Percentiles rank a stretch among this genome's conserved stretches.
Conservation (phyloP, 1,284 basidiomycete species). For the Vanrija humicola region DNA sequence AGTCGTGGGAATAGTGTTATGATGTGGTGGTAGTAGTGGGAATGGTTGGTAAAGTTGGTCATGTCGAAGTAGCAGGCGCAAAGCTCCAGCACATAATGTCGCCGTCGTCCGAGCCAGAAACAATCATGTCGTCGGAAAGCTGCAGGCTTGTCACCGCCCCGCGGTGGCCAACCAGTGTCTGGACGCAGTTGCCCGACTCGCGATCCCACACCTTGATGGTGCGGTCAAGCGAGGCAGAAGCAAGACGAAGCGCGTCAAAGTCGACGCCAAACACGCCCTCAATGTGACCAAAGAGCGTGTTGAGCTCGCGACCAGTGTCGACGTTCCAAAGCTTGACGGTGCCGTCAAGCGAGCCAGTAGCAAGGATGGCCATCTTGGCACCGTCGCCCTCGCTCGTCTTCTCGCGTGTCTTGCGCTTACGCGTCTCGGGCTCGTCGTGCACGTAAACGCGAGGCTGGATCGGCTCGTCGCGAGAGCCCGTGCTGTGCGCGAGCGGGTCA, state of each 20-base stretch:
- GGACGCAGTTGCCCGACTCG: slow-evolving; percentile 79
- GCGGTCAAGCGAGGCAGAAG: slow-evolving; percentile 73
- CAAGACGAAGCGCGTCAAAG: slow-evolving; percentile 84
- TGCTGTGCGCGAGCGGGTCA: slow-evolving; percentile 23
- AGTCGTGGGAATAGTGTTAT: neutral
- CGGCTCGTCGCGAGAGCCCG: slow-evolving; percentile 8
- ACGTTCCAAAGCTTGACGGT: slow-evolving; percentile 97
- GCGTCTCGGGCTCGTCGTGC: slow-evolving; percentile 19
- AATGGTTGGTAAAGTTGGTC: neutral
- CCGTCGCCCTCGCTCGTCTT: slow-evolving; percentile 21
- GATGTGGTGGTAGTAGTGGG: neutral
- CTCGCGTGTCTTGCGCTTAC: neutral
- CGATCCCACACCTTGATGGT: slow-evolving; percentile 74
- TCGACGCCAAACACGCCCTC: slow-evolving; percentile 97
- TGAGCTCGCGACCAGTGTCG: slow-evolving; percentile 70
- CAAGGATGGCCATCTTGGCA: slow-evolving; percentile 61
- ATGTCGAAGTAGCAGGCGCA: slow-evolving; percentile 31
- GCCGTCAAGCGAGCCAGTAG: slow-evolving; percentile 91
- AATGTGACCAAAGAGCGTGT: slow-evolving; percentile 85
- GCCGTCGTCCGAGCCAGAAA: slow-evolving; percentile 68
- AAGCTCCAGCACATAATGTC: slow-evolving; percentile 68
- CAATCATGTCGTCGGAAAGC: slow-evolving; percentile 90
- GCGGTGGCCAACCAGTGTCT: slow-evolving; percentile 89
- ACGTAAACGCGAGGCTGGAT: slow-evolving; percentile 37
- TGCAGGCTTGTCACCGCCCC: slow-evolving; percentile 89